phyloP scores from a whole-genome alignment of 2,329 filamentous ascomycete species.

The Alternaria sp. region DNA sequence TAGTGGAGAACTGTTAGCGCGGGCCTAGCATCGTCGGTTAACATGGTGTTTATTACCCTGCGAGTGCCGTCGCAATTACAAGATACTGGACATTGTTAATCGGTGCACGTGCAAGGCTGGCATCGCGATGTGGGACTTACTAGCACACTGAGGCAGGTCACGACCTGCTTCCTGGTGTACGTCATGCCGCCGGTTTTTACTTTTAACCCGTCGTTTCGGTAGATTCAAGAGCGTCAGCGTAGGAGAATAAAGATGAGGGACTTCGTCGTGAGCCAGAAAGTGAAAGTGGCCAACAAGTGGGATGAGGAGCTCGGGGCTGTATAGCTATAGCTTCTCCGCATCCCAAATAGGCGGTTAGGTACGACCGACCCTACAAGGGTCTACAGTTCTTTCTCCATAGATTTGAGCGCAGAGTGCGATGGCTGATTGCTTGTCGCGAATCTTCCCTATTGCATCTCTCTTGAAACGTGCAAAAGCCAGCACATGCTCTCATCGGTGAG shows the following conservation, averaged over 20 bases:
- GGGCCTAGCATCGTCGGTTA: neutral
- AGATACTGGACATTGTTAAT: conserved; percentile 50
- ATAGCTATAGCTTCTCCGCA: conserved; percentile 12
- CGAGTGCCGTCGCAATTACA: conserved; percentile 50
- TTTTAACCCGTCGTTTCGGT: neutral
- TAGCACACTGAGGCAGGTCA: conserved; percentile 50
- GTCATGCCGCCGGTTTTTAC: conserved; percentile 33
- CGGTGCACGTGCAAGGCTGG: neutral
- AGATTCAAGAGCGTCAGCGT: neutral
- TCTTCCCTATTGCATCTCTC: neutral
- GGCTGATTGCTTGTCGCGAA: neutral
- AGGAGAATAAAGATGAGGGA: neutral
- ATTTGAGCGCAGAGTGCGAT: neutral
- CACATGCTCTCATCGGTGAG: neutral
- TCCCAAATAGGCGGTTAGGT: conserved; percentile 9
- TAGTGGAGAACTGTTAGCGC: conserved; percentile 22
- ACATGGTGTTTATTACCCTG: conserved; percentile 35
- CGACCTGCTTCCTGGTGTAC: conserved; percentile 50
- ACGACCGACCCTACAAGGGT: conserved; percentile 9
- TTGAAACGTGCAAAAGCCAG: neutral
- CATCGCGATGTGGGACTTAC: conserved; percentile 28
- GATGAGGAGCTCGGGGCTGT: neutral
- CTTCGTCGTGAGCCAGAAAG: neutral
- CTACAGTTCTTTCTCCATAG: neutral
- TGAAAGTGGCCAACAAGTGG: neutral